Evolutionary conservation across 1,139 yeast genomes (phyloP), one percentile per base, ranked within the genome.

Genomic region (Hansenula sp.): DNA sequence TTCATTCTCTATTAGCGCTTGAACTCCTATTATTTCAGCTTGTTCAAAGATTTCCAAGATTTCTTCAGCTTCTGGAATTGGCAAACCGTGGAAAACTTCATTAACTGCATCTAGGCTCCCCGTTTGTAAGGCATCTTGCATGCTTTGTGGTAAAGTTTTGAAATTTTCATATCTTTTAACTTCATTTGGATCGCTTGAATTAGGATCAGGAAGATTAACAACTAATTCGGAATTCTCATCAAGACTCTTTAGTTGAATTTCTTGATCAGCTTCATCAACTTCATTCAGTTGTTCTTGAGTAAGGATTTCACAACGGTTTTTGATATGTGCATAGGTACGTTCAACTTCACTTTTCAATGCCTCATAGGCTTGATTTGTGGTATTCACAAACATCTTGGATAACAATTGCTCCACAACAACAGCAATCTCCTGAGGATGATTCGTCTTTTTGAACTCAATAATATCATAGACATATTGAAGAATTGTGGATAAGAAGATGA

Each of bases 211-310:
- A 17, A 90, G 70, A 45, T 74, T 76, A 16, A 93, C 91, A 42
- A 79, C 72, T 41, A 93, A 72, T 62, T 86, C 83, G 1, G 93
- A 78, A 48, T 81, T 77, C 31, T 94, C 96, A 65, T 93, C 98
- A 43, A 91, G 77, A 0, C 96, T 81, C 57, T 88, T 86, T 57
- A 93, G 71, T 65, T 93, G 98, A 53, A 93, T 90, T 43, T 86
- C 94, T 29, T 62, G 67, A 13, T 56, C 70, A 35, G 64, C 70
- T 12, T 57, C 69, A 12, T 50, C 62, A 17, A 51, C 54, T 28
- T 60, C 68, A 7, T 49, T 59, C 24, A 60, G 68, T 13, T 61
- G 67, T 16, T 66, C 74, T 45, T 70, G 61, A 42, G 70, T 64
- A 44, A 94, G 74, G 4, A 89, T 67, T 57, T 81, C 76, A 62